Evolutionary conservation across 768 basidiomycete species (phyloP), one percentile per base, ranked within the genome.

Genomic region (Mycena capillaripes): DNA sequence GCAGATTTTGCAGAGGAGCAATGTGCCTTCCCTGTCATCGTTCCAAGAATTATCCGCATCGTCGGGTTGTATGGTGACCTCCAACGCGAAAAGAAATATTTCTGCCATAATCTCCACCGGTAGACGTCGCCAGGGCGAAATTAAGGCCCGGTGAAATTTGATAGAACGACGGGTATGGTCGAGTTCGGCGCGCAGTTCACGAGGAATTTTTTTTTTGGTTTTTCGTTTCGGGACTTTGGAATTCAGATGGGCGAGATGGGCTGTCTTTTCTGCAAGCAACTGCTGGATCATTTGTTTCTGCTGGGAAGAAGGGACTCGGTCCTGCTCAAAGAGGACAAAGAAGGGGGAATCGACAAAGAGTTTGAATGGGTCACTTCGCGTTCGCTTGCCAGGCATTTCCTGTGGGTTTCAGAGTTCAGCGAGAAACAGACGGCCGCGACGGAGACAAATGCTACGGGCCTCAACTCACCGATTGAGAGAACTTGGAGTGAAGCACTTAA

Each of bases 131-230:
- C 68, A 70, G 0, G 72, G 72, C 0, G 68, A 48, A 42, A 73
- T 61, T 25, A 73, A 38, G 16, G 68, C 68, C 19, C 56, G 67
- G 57, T 73, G 72, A n/a, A 69, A 61, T 62, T 50, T 61, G 1
- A 73, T 52, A 7, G 42, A 70, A 16, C 68, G 57, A 48, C 68
- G 72, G 3, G 72, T 58, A 1, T 30, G 27, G 0, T 73, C 62
- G 23, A 73, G 72, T 7, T 73, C 50, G 38, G 29, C 29, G 34
- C 72, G 72, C n/a, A 73, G 58, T 38, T 69, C n/a, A 27, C 72
- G 67, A 12, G 68, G 64, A 1, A 69, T 32, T 53, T 73, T 73
- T 25, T 52, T 69, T 17, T 63, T 56, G 3, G 38, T 65, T 21
- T 38, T 5, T 19, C 63, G 67, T 34, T 29, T 65, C 25, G 72